These are phyloP conservation scores for Gracilaria domingensis DNA, from an alignment of 23 red algal species.

Conservation along the genomic window DNA sequence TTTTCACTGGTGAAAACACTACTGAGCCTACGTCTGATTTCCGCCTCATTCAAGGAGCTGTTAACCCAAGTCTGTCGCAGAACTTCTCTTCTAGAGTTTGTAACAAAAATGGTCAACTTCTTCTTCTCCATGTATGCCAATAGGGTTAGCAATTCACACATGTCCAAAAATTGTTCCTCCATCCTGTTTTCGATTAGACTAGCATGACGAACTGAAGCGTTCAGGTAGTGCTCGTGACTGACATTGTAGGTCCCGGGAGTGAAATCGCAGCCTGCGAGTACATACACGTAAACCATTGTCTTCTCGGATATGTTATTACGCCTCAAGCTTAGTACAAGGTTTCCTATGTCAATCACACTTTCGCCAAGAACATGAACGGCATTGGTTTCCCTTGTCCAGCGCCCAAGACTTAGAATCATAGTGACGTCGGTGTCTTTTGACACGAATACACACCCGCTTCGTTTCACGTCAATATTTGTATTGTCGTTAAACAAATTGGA, in stretches of 20 bases:
- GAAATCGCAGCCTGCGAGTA: conserved; percentile 36
- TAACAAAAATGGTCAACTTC: neutral
- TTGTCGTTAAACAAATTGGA: too few species aligned
- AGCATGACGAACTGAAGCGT: neutral
- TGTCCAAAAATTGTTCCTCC: too few species aligned
- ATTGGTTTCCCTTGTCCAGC: neutral
- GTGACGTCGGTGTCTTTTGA: conserved; percentile 45
- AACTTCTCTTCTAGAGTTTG: neutral
- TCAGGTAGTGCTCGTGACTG: conserved; percentile 8
- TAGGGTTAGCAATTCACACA: conserved; percentile 5
- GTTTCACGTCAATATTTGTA: neutral
- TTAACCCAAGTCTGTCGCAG: neutral
- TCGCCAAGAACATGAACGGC: conserved; percentile 21
- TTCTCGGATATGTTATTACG: neutral
- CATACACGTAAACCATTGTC: neutral
- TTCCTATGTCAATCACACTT: neutral
- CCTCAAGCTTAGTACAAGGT: neutral
- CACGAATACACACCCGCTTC: conserved; percentile 1
- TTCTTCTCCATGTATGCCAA: conserved; percentile 23
- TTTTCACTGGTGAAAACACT: neutral
- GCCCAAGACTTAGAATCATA: conserved; percentile 3
- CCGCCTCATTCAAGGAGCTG: neutral
- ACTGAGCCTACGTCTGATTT: neutral
- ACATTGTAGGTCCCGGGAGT: conserved; percentile 1
- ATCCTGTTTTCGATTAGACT: neutral